Percentiles rank a stretch among this genome's conserved stretches.
phyloP scores from a whole-genome alignment of 768 basidiomycete species.

The Mycena galopus region DNA sequence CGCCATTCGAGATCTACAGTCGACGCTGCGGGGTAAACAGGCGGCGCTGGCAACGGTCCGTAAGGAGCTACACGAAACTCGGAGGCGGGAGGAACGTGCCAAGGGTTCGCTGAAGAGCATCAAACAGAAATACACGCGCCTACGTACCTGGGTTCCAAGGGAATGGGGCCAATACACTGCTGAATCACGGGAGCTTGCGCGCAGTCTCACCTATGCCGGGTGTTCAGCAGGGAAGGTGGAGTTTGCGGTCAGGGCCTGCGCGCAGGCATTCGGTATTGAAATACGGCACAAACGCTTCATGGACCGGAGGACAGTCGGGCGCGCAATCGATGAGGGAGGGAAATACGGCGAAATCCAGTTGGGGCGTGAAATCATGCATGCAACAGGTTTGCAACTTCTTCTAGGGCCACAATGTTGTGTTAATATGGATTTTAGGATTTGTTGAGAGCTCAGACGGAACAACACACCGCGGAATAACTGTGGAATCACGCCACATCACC shows the following conservation, averaged over 20 bases:
- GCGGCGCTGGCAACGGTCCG: too few relatives aligned
- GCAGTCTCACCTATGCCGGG: slow-evolving; percentile 1
- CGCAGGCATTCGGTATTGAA: slow-evolving; percentile 2
- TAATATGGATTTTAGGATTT: slow-evolving; percentile 32
- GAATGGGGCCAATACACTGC: not conserved
- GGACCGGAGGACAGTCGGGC: slow-evolving; percentile 26
- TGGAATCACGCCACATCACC: too few relatives aligned
- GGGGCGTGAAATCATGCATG: slow-evolving; percentile 22
- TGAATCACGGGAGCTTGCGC: not conserved
- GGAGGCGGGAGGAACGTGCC: not conserved
- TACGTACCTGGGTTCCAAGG: not conserved
- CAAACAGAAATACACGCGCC: not conserved
- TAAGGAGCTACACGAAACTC: too few relatives aligned
- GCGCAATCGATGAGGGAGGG: slow-evolving; percentile 33
- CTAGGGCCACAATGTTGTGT: too few relatives aligned
- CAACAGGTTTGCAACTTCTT: slow-evolving; percentile 6
- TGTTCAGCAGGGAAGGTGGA: slow-evolving; percentile 13
- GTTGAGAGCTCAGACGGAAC: slow-evolving; percentile 44
- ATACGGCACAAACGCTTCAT: slow-evolving; percentile 9
- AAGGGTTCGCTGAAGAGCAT: not conserved
- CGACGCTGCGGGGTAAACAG: too few relatives aligned
- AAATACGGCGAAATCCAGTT: slow-evolving; percentile 35
- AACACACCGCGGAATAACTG: slow-evolving; percentile 38
- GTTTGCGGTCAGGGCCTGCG: slow-evolving; percentile 6
- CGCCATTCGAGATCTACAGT: too few relatives aligned